Base-by-base conservation (phyloP, 176 grass and related monocot genomes). In the Triticum timopheevii region DNA sequence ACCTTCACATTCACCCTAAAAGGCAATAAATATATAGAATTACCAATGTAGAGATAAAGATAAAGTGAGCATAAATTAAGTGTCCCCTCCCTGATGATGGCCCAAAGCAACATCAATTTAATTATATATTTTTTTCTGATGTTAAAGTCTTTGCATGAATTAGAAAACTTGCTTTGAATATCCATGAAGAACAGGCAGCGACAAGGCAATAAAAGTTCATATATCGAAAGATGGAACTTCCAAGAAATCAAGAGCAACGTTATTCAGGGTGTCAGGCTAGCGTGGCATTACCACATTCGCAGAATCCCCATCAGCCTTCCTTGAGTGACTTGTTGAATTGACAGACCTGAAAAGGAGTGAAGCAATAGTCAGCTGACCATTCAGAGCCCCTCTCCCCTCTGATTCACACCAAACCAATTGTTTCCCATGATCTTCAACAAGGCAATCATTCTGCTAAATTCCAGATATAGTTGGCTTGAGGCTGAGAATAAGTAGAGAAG, bases 291-390 rank as follows among this genome's bases (percentile, higher is more conserved):
- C 73, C 73, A 52, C 47, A 54, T 76, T 76, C 27, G 19, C 27
- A 31, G 73, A 76, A 76, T 9, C 25, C 9, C 25, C 73, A 76
- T 76, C 73, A 76, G 45, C 73, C 45, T 76, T 76, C 45, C 73
- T 76, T 76, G 73, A 12, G 27, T 76, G 73, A 76, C 27, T 54
- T 31, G 73, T 76, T 28, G 47, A 76, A 54, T 33, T 54, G 73
- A 20, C 8, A 31, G 73, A 27, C 73, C 73, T 76, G 45, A 45
- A 30, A 54, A 76, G 30, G 47, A 76, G 50, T 76, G 73, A 76
- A 54, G 73, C 8, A 52, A 8, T 19, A 76, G 73, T 76, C 73
- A 76, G 72, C 13, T 75, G 72, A 75, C 72, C 73, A 52, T 76
- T 31, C 44, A 52, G 24, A 76, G 72, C 72, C 39, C 23, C 5